Evolutionary conservation across 2,329 filamentous ascomycete genomes (phyloP).

Genomic region (Raffaelea arxii): DNA sequence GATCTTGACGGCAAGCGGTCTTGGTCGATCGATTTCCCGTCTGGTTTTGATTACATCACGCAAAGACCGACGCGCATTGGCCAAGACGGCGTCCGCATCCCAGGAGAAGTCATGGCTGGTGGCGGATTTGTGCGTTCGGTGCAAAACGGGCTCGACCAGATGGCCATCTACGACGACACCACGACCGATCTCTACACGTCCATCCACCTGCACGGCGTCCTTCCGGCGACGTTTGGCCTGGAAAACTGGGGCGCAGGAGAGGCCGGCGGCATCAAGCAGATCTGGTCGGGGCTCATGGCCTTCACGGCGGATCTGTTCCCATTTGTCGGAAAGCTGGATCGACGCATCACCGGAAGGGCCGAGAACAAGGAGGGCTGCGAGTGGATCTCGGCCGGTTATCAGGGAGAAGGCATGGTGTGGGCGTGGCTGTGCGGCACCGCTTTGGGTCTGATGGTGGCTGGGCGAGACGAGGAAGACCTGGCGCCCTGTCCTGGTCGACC

Average conservation of each 20-base stretch:
- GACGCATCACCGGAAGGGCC: slow-evolving; percentile 19
- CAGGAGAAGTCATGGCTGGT: slow-evolving; percentile 42
- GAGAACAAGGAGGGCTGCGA: slow-evolving; percentile 22
- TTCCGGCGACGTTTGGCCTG: slow-evolving; percentile 29
- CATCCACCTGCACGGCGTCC: slow-evolving; percentile 29
- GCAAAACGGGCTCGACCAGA: slow-evolving; percentile 30
- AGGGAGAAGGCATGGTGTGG: slow-evolving; percentile 43
- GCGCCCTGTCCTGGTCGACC: slow-evolving; percentile 23
- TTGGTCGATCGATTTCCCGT: slow-evolving; percentile 38
- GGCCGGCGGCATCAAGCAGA: slow-evolving; percentile 23
- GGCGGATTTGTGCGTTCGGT: slow-evolving; percentile 37
- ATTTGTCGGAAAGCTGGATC: slow-evolving; percentile 35
- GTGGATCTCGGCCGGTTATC: slow-evolving; percentile 43
- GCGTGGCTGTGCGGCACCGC: slow-evolving; percentile 42
- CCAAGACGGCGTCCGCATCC: background rate
- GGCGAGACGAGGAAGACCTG: slow-evolving; percentile 23
- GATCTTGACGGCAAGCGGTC: slow-evolving; percentile 27
- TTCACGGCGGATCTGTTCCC: slow-evolving; percentile 36
- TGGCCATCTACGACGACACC: slow-evolving; percentile 39
- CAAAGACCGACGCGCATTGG: slow-evolving; percentile 27
- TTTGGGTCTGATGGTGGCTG: slow-evolving; percentile 34
- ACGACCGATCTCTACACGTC: slow-evolving; percentile 26
- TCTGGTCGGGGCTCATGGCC: slow-evolving; percentile 41
- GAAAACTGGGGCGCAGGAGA: slow-evolving; percentile 6
- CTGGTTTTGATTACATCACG: slow-evolving; percentile 42